Evolutionary conservation across 2,329 filamentous ascomycete genomes (phyloP), one percentile per base, ranked within the genome.

Genomic region (Alternaria conjuncta): DNA sequence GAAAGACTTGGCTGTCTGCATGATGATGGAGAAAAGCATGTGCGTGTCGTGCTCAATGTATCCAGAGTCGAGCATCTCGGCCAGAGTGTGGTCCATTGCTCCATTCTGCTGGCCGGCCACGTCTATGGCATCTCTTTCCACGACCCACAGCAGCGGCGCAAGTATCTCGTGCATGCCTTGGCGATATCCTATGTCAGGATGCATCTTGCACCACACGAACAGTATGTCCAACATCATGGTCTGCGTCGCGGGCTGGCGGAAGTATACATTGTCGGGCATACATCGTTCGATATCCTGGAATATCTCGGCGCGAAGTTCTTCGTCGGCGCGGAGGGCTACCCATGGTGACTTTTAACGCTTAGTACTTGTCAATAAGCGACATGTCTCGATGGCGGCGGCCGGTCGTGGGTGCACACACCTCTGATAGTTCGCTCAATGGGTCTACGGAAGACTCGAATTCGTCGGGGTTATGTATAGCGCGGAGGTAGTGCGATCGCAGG

Each of bases 101-200:
- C 59, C 63, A 10, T 44, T 44, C 11, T 73, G 64, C 15, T 59
- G 74, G 60, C 71, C 74, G 10, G 63, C 63, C 10, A 67, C 46
- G 57, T 92, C 86, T 55, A 97, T 84, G 7, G 94, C 91, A 81
- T 99, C 96, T 71, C 90, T 86, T 70, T 94, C 89, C 6, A 98
- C 83, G 2, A 93, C 92, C 86, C 93, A 93, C 7, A 97, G 83
- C 41, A 99, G 89, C 0, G 96, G 94, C 0, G 96, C 96, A 13
- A 98, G 85, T 46, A 99, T 84, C 81, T 99, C 96, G 78, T 99
- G 96, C 95, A 99, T 99, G 11, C 96, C 96, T 82, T 99, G 96
- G n/a, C 96, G 89, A 78, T 99, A 99, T 15, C 93, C 93, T 57
- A 93, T 86, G 70, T 91, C 89, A 2, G 93, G 93, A 75, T 98